phyloP scores from a whole-genome alignment of 768 basidiomycete species.

The Russula griseocarnosa region DNA sequence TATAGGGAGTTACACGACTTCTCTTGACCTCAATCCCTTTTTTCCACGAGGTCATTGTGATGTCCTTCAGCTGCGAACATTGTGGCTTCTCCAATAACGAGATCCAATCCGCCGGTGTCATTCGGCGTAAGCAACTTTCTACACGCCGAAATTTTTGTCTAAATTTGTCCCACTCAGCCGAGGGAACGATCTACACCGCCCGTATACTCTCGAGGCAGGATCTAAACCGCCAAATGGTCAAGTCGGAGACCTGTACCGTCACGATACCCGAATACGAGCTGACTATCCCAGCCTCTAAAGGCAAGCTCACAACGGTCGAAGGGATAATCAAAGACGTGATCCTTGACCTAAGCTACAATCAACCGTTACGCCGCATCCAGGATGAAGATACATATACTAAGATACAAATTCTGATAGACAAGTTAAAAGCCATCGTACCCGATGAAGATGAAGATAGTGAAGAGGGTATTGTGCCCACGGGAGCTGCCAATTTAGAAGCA shows the following conservation, averaged over 20 bases:
- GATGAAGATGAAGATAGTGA: constrained; percentile 48
- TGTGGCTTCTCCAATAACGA: constrained; percentile 91
- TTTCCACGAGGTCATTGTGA: constrained; percentile 91
- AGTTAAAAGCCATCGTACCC: constrained; percentile 58
- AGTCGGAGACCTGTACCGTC: constrained; percentile 78
- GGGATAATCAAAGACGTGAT: constrained; percentile 83
- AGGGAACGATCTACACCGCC: constrained; percentile 78
- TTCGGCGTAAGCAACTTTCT: constrained; percentile 62
- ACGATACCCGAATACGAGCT: constrained; percentile 83
- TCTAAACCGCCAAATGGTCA: constrained; percentile 89
- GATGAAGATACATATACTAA: constrained; percentile 66
- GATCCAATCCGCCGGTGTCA: constrained; percentile 83
- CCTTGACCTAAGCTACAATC: constrained; percentile 73
- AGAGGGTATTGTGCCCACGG: constrained; percentile 34
- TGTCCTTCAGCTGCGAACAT: constrained; percentile 94
- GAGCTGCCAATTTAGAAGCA: constrained; percentile 41
- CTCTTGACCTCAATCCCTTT: constrained; percentile 92
- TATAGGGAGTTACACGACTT: constrained; percentile 80
- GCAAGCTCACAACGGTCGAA: constrained; percentile 96
- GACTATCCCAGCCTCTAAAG: constrained; percentile 83
- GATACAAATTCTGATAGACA: constrained; percentile 71
- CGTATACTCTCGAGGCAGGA: constrained; percentile 70
- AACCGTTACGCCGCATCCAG: constrained; percentile 78
- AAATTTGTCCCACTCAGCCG: constrained; percentile 45
- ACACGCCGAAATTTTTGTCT: not conserved